Percentiles rank a stretch among this genome's conserved stretches.
These are phyloP conservation scores for Ophiostoma pallidulum DNA, from an alignment of 2,329 filamentous ascomycete species.

Conservation along the genomic window DNA sequence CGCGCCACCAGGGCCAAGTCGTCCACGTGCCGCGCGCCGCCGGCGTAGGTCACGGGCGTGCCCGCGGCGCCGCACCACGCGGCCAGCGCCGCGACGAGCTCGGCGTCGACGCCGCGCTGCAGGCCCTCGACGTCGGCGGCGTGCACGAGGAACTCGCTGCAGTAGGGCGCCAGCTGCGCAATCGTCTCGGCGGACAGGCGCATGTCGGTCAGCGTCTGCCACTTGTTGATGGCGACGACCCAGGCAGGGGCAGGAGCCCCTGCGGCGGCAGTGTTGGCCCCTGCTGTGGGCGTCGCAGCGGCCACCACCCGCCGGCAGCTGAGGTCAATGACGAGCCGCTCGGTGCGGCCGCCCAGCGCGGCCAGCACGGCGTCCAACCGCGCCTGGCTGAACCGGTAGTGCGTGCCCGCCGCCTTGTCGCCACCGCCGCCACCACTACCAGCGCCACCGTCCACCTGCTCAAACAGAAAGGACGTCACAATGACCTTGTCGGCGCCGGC, in stretches of 20 bases:
- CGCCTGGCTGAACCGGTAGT: conserved; percentile 65
- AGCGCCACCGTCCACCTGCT: conserved; percentile 31
- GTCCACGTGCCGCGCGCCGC: conserved; percentile 72
- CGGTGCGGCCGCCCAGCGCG: conserved; percentile 62
- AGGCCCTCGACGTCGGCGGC: conserved; percentile 94
- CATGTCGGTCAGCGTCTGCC: conserved; percentile 97
- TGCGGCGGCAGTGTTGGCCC: not conserved
- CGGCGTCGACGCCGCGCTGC: conserved; percentile 82
- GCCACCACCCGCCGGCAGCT: conserved; percentile 64
- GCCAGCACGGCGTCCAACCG: conserved; percentile 65
- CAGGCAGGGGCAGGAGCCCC: conserved; percentile 36
- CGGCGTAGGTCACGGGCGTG: conserved; percentile 82
- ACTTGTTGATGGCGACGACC: conserved; percentile 99
- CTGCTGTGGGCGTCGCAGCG: too few relatives aligned
- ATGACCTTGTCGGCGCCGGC: conserved; percentile 90
- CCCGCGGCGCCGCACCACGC: conserved; percentile 67
- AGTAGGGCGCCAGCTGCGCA: conserved; percentile 73
- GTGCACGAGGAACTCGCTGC: conserved; percentile 93
- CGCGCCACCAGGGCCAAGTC: conserved; percentile 75
- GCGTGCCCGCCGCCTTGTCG: too few relatives aligned
- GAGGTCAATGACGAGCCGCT: conserved; percentile 85
- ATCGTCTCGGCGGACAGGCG: conserved; percentile 74
- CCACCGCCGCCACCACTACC: conserved; percentile 26
- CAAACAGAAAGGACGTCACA: conserved; percentile 92
- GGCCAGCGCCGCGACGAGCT: conserved; percentile 65